Evolutionary conservation across 2,329 filamentous ascomycete genomes (phyloP).

Genomic region (Diaporthe longicolla): DNA sequence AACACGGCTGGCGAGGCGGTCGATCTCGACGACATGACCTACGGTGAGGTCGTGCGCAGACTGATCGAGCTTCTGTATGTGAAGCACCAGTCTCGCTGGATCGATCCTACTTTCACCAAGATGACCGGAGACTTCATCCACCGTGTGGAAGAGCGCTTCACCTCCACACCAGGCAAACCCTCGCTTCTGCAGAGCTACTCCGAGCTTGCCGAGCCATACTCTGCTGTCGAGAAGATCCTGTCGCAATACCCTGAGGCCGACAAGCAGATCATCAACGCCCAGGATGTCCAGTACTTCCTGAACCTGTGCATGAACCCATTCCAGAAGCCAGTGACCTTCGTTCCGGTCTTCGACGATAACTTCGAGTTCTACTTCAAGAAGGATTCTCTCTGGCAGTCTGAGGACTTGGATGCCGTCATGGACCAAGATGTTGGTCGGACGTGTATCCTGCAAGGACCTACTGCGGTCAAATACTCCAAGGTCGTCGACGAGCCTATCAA

Average conservation of each 20-base stretch:
- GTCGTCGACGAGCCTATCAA: constrained; percentile 94
- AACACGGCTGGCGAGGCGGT: constrained; percentile 85
- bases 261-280: constrained; percentile 94
- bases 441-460: constrained; percentile 95
- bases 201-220: constrained; percentile 87
- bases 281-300: constrained; percentile 97
- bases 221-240: constrained; percentile 83
- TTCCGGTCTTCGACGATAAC: constrained; percentile 94
- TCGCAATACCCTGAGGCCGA: constrained; percentile 88
- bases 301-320: constrained; percentile 90
- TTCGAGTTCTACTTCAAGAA: constrained; percentile 99
- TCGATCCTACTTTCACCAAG: constrained; percentile 84
- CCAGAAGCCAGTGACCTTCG: constrained; percentile 97
- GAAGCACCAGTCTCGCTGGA: constrained; percentile 92
- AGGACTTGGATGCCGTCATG: constrained; percentile 95
- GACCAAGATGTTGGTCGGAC: constrained; percentile 96
- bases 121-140: constrained; percentile 97
- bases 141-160: constrained; percentile 97
- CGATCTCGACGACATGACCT: constrained; percentile 96
- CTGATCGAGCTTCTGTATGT: constrained; percentile 94
- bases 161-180: constrained; percentile 75
- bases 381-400: constrained; percentile 98
- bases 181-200: constrained; percentile 92
- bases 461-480: constrained; percentile 91
- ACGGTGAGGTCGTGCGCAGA: constrained; percentile 86